A percentile compares a stretch with the other conserved stretches of the same genome.
phyloP scores from a whole-genome alignment of 345 rosid species.

The Arabidopsis arenosa region DNA sequence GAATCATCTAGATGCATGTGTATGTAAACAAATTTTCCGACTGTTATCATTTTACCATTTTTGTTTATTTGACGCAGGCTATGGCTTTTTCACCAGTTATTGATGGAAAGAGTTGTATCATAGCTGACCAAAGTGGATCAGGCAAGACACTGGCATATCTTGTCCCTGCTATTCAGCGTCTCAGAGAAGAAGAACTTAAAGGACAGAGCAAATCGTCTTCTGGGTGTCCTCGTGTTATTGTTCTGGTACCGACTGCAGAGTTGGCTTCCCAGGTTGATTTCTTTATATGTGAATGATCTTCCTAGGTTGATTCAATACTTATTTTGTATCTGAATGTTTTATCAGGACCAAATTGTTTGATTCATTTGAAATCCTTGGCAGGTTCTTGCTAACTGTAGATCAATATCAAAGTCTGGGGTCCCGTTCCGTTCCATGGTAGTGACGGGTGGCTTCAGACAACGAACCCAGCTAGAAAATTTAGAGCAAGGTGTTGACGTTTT shows the following conservation, averaged over 20 bases:
- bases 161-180: constrained; percentile 76
- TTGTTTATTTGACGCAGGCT: constrained; percentile 56
- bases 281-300: constrained; percentile 17
- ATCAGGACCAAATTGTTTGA: constrained; percentile 30
- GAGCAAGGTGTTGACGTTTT: constrained; percentile 81
- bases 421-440: constrained; percentile 91
- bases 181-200: constrained; percentile 85
- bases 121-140: constrained; percentile 99
- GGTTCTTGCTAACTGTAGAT: constrained; percentile 81
- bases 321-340: constrained; percentile 8
- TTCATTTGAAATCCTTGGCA: constrained; percentile 52
- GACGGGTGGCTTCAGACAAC: constrained; percentile 91
- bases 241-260: constrained; percentile 93
- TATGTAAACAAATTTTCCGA: constrained; percentile 11
- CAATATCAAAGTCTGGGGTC: constrained; percentile 80
- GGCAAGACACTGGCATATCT: constrained; percentile 97
- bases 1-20: constrained; percentile 18
- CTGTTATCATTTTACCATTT: background rate
- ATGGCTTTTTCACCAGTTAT: constrained; percentile 76
- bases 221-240: constrained; percentile 72
- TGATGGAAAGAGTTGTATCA: constrained; percentile 79
- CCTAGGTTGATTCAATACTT: constrained; percentile 18
- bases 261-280: constrained; percentile 85
- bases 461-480: constrained; percentile 82
- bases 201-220: constrained; percentile 64